Evolutionary conservation across 2,329 filamentous ascomycete genomes (phyloP).

Genomic region (Epichloe sp.): DNA sequence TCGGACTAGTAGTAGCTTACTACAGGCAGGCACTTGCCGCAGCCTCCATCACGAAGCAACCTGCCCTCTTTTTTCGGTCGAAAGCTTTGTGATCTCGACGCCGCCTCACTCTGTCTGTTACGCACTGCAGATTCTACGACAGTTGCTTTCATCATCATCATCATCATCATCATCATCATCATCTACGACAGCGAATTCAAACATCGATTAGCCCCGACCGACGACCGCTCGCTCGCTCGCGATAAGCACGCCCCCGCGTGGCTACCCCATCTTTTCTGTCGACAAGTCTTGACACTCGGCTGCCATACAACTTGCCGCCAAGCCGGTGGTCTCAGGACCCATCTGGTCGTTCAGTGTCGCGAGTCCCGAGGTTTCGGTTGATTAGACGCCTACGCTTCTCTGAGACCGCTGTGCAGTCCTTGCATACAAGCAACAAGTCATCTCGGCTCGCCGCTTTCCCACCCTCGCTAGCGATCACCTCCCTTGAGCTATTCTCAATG

Average conservation of each 20-base stretch:
- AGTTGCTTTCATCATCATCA: neutral
- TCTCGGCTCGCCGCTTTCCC: neutral
- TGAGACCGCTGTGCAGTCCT: neutral
- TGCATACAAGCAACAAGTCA: neutral
- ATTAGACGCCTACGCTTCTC: neutral
- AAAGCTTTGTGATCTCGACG: neutral
- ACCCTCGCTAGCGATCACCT: neutral
- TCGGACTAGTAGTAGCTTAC: too few relatives aligned
- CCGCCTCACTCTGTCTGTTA: neutral
- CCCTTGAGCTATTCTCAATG: slow-evolving; percentile 8
- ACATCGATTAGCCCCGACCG: neutral
- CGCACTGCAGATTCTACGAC: neutral
- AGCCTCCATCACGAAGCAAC: neutral
- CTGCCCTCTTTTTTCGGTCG: too few relatives aligned
- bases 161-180: neutral
- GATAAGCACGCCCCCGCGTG: neutral
- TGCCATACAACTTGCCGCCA: neutral
- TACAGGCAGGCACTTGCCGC: neutral
- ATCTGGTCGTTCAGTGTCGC: neutral
- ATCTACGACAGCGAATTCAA: neutral
- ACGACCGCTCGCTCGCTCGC: neutral
- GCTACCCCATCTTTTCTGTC: neutral
- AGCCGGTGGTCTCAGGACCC: neutral
- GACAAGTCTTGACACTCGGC: neutral
- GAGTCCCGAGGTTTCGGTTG: neutral